A percentile compares a stretch with the other conserved stretches of the same genome.
These are phyloP conservation scores for Fusarium sp. DNA, from an alignment of 2,329 filamentous ascomycete genomes.

Conservation along the genomic window DNA sequence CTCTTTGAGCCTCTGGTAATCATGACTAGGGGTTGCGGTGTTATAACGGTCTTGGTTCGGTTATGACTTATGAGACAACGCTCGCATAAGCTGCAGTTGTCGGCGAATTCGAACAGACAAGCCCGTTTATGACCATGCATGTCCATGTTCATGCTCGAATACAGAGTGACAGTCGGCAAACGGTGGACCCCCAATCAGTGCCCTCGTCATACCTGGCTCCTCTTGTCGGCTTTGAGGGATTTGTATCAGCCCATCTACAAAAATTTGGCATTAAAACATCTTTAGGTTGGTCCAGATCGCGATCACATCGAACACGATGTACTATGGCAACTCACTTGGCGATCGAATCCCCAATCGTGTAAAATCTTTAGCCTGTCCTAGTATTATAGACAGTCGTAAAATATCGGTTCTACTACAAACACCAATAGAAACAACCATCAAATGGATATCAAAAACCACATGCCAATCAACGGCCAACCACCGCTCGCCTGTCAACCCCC, in stretches of 20 bases:
- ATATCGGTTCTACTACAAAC: slow-evolving; percentile 32
- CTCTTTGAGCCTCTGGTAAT: slow-evolving; percentile 31
- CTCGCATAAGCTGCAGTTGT: slow-evolving; percentile 15
- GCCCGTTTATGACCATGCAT: slow-evolving; percentile 23
- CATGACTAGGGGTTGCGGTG: not conserved
- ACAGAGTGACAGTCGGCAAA: slow-evolving; percentile 12
- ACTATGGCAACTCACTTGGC: not conserved
- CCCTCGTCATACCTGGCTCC: slow-evolving; percentile 22
- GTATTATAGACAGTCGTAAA: slow-evolving; percentile 38
- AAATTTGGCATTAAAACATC: not conserved
- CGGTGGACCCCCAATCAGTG: slow-evolving; percentile 14
- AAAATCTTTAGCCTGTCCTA: slow-evolving; percentile 22
- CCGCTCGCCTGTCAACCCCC: slow-evolving; percentile 12
- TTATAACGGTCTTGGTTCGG: slow-evolving; percentile 7
- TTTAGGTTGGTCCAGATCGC: not conserved
- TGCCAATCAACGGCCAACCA: slow-evolving; percentile 27
- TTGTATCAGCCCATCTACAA: slow-evolving; percentile 30
- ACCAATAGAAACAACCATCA: slow-evolving; percentile 36
- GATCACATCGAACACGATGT: slow-evolving; percentile 8
- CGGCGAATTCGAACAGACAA: slow-evolving; percentile 38
- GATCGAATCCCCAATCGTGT: not conserved
- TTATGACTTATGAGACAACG: slow-evolving; percentile 1
- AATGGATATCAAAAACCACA: slow-evolving; percentile 44
- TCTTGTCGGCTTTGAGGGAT: slow-evolving; percentile 37
- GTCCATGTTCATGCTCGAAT: slow-evolving; percentile 5